phyloP scores from a whole-genome alignment of 1,284 basidiomycete genomes.

The Cutaneotrichosporon daszewskae region DNA sequence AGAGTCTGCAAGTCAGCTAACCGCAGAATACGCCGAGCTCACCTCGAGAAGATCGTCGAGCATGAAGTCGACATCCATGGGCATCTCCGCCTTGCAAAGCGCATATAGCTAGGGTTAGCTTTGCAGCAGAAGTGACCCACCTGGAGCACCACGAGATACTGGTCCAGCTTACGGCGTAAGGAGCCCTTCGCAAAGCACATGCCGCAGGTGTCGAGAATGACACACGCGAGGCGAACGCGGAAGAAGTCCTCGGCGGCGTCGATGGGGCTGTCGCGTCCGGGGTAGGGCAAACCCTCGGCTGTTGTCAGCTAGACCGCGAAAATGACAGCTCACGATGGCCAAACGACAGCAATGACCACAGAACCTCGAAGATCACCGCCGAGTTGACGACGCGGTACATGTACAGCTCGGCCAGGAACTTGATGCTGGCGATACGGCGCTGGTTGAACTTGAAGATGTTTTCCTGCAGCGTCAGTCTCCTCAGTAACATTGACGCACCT shows the following conservation, averaged over 20 bases:
- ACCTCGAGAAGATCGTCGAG: constrained; percentile 73
- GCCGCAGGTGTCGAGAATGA: constrained; percentile 91
- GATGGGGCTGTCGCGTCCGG: constrained; percentile 65
- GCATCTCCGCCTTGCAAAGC: constrained; percentile 74
- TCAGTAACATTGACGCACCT: constrained; percentile 47
- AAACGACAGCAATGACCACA: constrained; percentile 94
- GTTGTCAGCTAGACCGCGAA: constrained; percentile 1
- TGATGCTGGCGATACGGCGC: constrained; percentile 79
- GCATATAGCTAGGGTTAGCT: constrained; percentile 64
- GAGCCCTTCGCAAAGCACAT: constrained; percentile 93
- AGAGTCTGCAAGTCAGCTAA: constrained; percentile 55
- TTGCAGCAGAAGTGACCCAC: constrained; percentile 48
- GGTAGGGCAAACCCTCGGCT: constrained; percentile 82
- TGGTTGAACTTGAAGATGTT: constrained; percentile 96
- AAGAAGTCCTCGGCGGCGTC: constrained; percentile 97
- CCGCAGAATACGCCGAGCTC: background rate
- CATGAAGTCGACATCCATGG: constrained; percentile 99
- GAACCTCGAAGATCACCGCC: constrained; percentile 80
- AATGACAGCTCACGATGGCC: constrained; percentile 70
- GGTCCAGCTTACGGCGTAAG: constrained; percentile 84
- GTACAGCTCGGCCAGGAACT: constrained; percentile 94
- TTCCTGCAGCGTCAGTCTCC: constrained; percentile 47
- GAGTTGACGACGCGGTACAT: constrained; percentile 92
- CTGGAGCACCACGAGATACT: constrained; percentile 88
- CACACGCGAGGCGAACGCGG: constrained; percentile 84